A percentile compares a stretch with the other conserved stretches of the same genome.
Evolutionary conservation across 176 grass and related monocot species (phyloP).

Genomic region (sorghum (Sorghum bicolor)): Sorghum_bicolor_NCBIv3 NC_012871.2:64742501-64743000

Average conservation of each 20-base stretch:
- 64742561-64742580: background rate
- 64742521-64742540: background rate
- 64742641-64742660: slow-evolving; percentile 15
- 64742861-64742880: background rate
- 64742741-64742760: slow-evolving; percentile 77
- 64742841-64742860: background rate
- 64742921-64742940: background rate
- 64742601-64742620: background rate
- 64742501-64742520: background rate
- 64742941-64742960: background rate
- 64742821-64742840: slow-evolving; percentile 48
- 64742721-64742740: slow-evolving; percentile 64
- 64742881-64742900: background rate
- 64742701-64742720: slow-evolving; percentile 72
- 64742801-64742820: slow-evolving; percentile 82
- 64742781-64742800: slow-evolving; percentile 67
- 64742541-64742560: background rate
- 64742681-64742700: slow-evolving; percentile 80
- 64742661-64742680: slow-evolving; percentile 87
- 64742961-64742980: background rate
- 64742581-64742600: background rate
- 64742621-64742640: background rate
- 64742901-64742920: slow-evolving; percentile 6
- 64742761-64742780: slow-evolving; percentile 74
- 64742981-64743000: background rate